phyloP scores from a whole-genome alignment of 768 basidiomycete genomes.

The Boletus rubescentipes region DNA sequence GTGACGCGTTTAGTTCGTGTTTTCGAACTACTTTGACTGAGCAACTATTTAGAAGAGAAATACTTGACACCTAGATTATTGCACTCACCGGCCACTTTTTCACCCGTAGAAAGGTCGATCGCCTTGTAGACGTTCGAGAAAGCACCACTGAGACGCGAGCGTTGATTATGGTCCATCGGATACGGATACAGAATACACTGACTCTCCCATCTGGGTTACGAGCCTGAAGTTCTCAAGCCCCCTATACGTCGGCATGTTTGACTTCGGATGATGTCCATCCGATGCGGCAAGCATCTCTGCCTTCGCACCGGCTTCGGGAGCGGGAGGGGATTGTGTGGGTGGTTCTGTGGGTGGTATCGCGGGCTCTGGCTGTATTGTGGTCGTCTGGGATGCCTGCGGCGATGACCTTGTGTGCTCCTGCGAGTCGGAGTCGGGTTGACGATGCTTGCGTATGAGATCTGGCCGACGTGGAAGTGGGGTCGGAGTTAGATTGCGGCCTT shows the following conservation, averaged over 20 bases:
- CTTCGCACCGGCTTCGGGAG: slow-evolving; percentile 16
- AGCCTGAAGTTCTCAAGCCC: slow-evolving; percentile 81
- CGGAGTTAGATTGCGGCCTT: slow-evolving; percentile 17
- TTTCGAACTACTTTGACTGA: slow-evolving; percentile 94
- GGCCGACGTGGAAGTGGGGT: slow-evolving; percentile 18
- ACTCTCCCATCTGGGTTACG: slow-evolving; percentile 92
- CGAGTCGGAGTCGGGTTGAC: slow-evolving; percentile 36
- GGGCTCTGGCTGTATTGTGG: slow-evolving; percentile 38
- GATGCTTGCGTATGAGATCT: slow-evolving; percentile 78
- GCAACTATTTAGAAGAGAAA: slow-evolving; percentile 12
- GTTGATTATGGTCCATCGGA: slow-evolving; percentile 14
- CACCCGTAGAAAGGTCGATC: slow-evolving; percentile 66
- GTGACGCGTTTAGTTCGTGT: slow-evolving; percentile 84
- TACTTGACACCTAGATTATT: background rate
- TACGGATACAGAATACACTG: slow-evolving; percentile 35
- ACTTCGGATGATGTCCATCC: slow-evolving; percentile 70
- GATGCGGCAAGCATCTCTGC: slow-evolving; percentile 53
- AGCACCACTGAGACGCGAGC: slow-evolving; percentile 62
- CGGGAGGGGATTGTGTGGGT: slow-evolving; percentile 28
- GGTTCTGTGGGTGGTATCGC: slow-evolving; percentile 36
- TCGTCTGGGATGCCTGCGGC: slow-evolving; percentile 22
- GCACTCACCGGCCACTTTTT: slow-evolving; percentile 76
- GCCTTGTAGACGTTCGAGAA: slow-evolving; percentile 99
- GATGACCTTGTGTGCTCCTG: slow-evolving; percentile 22
- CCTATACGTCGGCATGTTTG: slow-evolving; percentile 81